These are phyloP conservation scores for Amanita rimosa DNA, from an alignment of 768 basidiomycete genomes.

Conservation along the genomic window DNA sequence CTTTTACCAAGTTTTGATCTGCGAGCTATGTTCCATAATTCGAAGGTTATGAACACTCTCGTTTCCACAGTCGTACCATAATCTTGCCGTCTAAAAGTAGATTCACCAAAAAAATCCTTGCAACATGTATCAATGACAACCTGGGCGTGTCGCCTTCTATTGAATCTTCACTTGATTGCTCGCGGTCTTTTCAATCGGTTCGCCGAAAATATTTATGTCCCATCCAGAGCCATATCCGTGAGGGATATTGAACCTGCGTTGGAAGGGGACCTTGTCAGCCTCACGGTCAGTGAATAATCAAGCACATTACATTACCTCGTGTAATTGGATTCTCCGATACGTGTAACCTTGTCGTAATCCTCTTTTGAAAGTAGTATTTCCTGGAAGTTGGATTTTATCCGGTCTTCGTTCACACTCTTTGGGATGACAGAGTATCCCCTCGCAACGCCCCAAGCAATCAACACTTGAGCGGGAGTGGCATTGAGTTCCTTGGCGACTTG, in stretches of 20 bases:
- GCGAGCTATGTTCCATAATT: too few species aligned
- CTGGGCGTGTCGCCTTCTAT: background rate
- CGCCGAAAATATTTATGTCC: slow-evolving; percentile 65
- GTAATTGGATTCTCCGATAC: slow-evolving; percentile 36
- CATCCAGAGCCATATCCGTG: slow-evolving; percentile 47
- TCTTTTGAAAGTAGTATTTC: slow-evolving; percentile 56
- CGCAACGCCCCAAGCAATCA: slow-evolving; percentile 70
- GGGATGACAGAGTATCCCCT: slow-evolving; percentile 79
- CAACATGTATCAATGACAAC: background rate
- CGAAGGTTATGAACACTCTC: too few species aligned
- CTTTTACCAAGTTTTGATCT: too few species aligned
- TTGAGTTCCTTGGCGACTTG: slow-evolving; percentile 51
- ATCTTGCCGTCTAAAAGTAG: too few species aligned
- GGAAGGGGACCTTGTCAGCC: background rate
- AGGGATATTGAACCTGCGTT: slow-evolving; percentile 49
- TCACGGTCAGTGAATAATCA: background rate
- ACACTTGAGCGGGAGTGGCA: slow-evolving; percentile 69
- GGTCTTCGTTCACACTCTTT: slow-evolving; percentile 64
- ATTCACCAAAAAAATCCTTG: too few species aligned
- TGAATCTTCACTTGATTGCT: slow-evolving; percentile 21
- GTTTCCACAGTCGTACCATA: too few species aligned
- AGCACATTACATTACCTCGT: slow-evolving; percentile 20
- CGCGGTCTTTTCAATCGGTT: slow-evolving; percentile 41
- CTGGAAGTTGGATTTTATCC: slow-evolving; percentile 70
- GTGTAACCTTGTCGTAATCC: slow-evolving; percentile 50